These are phyloP conservation scores for Sherardia arvensis DNA, from an alignment of 257 asterid genomes.

Conservation along the genomic window DNA sequence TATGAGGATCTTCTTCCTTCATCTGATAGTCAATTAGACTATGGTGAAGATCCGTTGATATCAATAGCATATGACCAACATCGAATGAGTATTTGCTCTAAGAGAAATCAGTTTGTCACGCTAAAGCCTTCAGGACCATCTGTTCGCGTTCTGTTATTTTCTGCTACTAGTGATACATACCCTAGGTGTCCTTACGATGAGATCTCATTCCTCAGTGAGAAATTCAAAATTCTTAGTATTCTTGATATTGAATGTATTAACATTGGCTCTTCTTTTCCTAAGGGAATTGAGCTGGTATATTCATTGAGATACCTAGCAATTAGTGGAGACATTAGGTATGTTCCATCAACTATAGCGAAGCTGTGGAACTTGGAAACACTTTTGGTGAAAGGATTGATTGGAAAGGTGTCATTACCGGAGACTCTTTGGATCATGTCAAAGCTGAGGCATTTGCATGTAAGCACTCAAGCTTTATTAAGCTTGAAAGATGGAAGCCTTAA, in stretches of 20 bases:
- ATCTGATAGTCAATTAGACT: background rate
- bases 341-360: background rate
- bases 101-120: background rate
- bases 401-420: background rate
- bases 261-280: background rate
- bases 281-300: background rate
- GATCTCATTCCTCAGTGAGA: background rate
- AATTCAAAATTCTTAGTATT: background rate
- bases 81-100: background rate
- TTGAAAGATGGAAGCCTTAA: background rate
- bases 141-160: background rate
- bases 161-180: background rate
- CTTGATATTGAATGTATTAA: background rate
- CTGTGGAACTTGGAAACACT: constrained; percentile 3
- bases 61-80: background rate
- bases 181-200: background rate
- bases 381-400: background rate
- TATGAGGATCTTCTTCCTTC: background rate
- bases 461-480: background rate
- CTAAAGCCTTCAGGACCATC: background rate
- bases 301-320: background rate
- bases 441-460: background rate
- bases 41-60: background rate
- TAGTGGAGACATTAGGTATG: background rate
- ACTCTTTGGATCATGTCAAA: background rate